A percentile compares a stretch with the other conserved stretches of the same genome.
Evolutionary conservation across 2,329 filamentous ascomycete species (phyloP).

Genomic region (Colletotrichum abscissum): DNA sequence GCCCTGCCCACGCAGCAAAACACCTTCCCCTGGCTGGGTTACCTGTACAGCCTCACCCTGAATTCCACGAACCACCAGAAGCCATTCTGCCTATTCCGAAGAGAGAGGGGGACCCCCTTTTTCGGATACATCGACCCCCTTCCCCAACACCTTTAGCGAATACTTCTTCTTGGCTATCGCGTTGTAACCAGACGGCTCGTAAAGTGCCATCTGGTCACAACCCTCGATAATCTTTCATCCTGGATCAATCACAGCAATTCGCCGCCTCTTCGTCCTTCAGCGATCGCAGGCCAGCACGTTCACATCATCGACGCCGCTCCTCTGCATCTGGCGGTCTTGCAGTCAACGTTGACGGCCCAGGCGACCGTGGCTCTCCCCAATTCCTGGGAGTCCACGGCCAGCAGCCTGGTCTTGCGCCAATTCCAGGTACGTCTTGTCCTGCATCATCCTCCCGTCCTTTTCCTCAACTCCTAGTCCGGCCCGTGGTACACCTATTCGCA

Average conservation of each 20-base stretch:
- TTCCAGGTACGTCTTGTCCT: constrained; percentile 61
- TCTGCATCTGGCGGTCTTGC: constrained; percentile 43
- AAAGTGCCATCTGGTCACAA: constrained; percentile 37
- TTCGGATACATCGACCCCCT: constrained; percentile 33
- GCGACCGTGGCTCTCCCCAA: constrained; percentile 46
- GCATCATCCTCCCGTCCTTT: constrained; percentile 26
- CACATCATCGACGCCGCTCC: constrained; percentile 47
- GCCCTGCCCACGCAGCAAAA: neutral
- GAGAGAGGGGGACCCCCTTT: constrained; percentile 25
- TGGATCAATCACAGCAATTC: constrained; percentile 35
- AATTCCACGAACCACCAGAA: constrained; percentile 4
- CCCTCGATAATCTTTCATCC: constrained; percentile 34
- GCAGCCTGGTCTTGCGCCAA: constrained; percentile 60
- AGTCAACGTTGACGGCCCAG: constrained; percentile 45
- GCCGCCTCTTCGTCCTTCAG: constrained; percentile 40
- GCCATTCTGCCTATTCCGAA: constrained; percentile 14
- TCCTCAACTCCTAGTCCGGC: constrained; percentile 17
- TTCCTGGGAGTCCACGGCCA: constrained; percentile 53
- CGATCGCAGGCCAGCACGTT: constrained; percentile 40
- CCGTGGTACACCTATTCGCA: constrained; percentile 9
- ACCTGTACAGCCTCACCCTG: constrained; percentile 29
- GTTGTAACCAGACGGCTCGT: constrained; percentile 36
- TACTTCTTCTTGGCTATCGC: constrained; percentile 25
- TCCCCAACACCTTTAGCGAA: constrained; percentile 26
- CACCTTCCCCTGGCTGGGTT: neutral